A percentile compares a stretch with the other conserved stretches of the same genome.
phyloP scores from a whole-genome alignment of 495 filamentous ascomycete genomes.

The Aspergillus asperescens region DNA sequence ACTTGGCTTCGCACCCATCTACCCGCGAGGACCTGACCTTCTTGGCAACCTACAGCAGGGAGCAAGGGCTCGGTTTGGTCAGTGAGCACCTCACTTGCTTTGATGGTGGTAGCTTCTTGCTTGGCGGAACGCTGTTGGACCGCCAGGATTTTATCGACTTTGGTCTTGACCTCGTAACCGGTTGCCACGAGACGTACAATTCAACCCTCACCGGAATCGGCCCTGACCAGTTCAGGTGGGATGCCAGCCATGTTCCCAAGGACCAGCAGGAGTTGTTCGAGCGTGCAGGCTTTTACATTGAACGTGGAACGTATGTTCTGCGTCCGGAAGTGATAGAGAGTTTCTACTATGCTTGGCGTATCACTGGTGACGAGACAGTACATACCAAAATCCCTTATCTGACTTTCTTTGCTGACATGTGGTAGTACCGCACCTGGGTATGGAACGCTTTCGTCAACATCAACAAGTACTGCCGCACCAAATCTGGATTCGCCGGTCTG shows the following conservation, averaged over 20 bases:
- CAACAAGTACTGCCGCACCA: constrained; percentile 56
- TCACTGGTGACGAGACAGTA: constrained; percentile 59
- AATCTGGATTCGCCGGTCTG: constrained; percentile 62
- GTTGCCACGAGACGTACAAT: constrained; percentile 71
- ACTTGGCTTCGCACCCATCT: constrained; percentile 67
- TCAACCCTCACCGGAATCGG: constrained; percentile 67
- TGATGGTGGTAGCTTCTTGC: constrained; percentile 78
- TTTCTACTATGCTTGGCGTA: constrained; percentile 81
- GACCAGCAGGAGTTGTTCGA: constrained; percentile 55
- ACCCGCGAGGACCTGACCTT: constrained; percentile 70
- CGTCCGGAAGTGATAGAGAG: constrained; percentile 84
- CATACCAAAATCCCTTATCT: constrained; percentile 3
- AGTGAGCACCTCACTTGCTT: constrained; percentile 77
- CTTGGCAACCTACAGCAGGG: constrained; percentile 53
- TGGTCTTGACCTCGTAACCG: constrained; percentile 66
- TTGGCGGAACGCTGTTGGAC: constrained; percentile 69
- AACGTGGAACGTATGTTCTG: constrained; percentile 56
- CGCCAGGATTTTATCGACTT: constrained; percentile 63
- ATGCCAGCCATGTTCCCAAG: constrained; percentile 43
- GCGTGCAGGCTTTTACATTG: constrained; percentile 68
- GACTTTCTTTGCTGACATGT: constrained; percentile 10
- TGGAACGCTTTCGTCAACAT: constrained; percentile 77
- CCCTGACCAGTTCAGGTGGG: constrained; percentile 73
- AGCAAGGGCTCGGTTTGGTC: constrained; percentile 42
- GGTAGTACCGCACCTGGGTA: constrained; percentile 73